Percentiles rank a stretch among this genome's conserved stretches.
Evolutionary conservation across 768 basidiomycete species (phyloP).

Genomic region (Mycena alexandri): DNA sequence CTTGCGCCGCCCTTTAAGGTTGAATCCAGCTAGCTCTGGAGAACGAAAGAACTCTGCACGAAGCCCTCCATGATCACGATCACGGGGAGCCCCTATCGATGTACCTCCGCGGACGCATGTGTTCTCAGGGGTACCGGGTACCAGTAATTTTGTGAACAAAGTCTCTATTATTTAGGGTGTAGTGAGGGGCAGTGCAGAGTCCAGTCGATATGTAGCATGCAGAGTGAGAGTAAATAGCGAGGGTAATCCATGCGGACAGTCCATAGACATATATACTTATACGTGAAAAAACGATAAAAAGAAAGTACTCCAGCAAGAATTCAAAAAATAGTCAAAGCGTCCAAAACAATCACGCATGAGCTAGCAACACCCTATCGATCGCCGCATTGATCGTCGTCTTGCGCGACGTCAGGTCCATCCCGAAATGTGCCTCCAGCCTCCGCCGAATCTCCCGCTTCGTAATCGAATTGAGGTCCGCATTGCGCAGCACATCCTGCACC

Average conservation of each 20-base stretch:
- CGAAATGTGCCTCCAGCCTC: slow-evolving; percentile 85
- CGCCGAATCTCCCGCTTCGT: slow-evolving; percentile 94
- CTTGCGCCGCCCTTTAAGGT: too few relatives aligned
- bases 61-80: too few relatives aligned
- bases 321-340: not conserved
- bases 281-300: slow-evolving; percentile 2
- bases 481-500: slow-evolving; percentile 78
- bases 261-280: slow-evolving; percentile 15
- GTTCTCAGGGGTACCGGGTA: too few relatives aligned
- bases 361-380: slow-evolving; percentile 79
- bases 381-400: slow-evolving; percentile 83
- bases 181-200: slow-evolving; percentile 11
- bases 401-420: slow-evolving; percentile 78
- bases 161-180: slow-evolving; percentile 6
- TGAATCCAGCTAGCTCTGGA: too few relatives aligned
- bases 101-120: too few relatives aligned
- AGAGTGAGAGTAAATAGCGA: slow-evolving; percentile 10
- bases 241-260: slow-evolving; percentile 16
- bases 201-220: slow-evolving; percentile 12
- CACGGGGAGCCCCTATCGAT: too few relatives aligned
- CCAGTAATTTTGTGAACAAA: too few relatives aligned
- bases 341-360: slow-evolving; percentile 49
- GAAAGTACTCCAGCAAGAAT: not conserved
- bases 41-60: too few relatives aligned
- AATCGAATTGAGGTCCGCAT: slow-evolving; percentile 88